Percentiles rank a stretch among this genome's conserved stretches.
Conservation (phyloP, 2,329 filamentous ascomycete species). For the Myriosclerotinia scirpicola region DNA sequence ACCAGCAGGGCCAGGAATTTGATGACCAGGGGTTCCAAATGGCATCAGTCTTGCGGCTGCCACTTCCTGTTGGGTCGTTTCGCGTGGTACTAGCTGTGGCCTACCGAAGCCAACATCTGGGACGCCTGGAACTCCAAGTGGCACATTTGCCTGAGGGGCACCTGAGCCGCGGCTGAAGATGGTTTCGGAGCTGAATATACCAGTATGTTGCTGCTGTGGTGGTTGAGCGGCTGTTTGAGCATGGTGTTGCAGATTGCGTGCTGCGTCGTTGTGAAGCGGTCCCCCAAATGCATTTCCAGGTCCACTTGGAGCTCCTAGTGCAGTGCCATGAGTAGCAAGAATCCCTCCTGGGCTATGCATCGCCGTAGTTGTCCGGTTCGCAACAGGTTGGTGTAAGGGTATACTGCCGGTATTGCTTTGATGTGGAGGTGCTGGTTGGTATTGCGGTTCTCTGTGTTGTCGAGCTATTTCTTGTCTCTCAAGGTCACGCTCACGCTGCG, state of each 20-base stretch:
- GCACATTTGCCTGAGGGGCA: slow-evolving; percentile 41
- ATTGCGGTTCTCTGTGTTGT: slow-evolving; percentile 60
- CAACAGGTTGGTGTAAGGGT: slow-evolving; percentile 91
- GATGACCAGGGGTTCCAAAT: slow-evolving; percentile 46
- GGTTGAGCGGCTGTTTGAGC: slow-evolving; percentile 46
- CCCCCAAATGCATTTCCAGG: slow-evolving; percentile 51
- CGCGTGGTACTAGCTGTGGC: slow-evolving; percentile 37
- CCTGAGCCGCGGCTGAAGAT: slow-evolving; percentile 36
- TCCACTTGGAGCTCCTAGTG: slow-evolving; percentile 42
- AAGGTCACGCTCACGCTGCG: slow-evolving; percentile 49
- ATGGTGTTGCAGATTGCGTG: slow-evolving; percentile 53
- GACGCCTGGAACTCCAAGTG: slow-evolving; percentile 59
- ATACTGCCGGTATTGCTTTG: slow-evolving; percentile 87
- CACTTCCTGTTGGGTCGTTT: slow-evolving; percentile 45
- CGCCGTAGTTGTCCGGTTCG: slow-evolving; percentile 73
- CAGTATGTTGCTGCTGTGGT: slow-evolving; percentile 50
- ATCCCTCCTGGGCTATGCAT: slow-evolving; percentile 93
- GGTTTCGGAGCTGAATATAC: slow-evolving; percentile 55
- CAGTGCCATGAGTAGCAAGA: slow-evolving; percentile 67
- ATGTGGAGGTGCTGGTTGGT: slow-evolving; percentile 67
- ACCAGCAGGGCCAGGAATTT: slow-evolving; percentile 46
- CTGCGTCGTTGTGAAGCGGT: slow-evolving; percentile 54
- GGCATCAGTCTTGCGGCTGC: slow-evolving; percentile 62
- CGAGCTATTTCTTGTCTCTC: slow-evolving; percentile 56
- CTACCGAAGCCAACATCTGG: slow-evolving; percentile 65